These are phyloP conservation scores for Dipodascus albidus DNA, from an alignment of 805 yeast genomes.

Conservation along the genomic window DNA sequence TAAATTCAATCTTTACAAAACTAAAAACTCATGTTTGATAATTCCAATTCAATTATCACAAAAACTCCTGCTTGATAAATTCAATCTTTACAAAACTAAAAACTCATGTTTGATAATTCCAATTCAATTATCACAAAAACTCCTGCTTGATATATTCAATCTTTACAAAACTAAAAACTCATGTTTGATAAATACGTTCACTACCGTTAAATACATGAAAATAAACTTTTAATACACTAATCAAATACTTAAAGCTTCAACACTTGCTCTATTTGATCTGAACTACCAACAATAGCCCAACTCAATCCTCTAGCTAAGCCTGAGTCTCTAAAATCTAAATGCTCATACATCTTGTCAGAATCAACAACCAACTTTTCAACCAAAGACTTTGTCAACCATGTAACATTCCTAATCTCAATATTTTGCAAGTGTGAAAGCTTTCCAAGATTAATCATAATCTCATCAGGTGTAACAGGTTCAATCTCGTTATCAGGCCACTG, in stretches of 20 bases:
- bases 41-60: no score
- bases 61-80: no score
- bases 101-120: no score
- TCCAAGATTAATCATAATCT: constrained; percentile 17
- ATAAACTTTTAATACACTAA: background rate
- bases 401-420: constrained; percentile 34
- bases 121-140: no score
- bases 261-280: background rate
- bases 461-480: constrained; percentile 12
- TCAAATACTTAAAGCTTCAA: background rate
- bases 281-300: constrained; percentile 29
- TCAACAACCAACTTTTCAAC: constrained; percentile 18
- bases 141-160: no score
- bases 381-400: constrained; percentile 35
- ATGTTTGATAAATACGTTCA: no score
- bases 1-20: no score
- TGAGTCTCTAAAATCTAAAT: constrained; percentile 33
- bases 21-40: no score
- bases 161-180: no score
- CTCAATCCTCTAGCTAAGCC: constrained; percentile 39
- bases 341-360: constrained; percentile 9
- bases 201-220: no score
- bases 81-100: no score
- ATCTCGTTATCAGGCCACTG: constrained; percentile 23
- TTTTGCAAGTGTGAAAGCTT: constrained; percentile 27